Percentiles rank a stretch among this genome's conserved stretches.
Evolutionary conservation across 352 stramenopile genomes (phyloP).

Genomic region (Lagenidium sp.): DNA sequence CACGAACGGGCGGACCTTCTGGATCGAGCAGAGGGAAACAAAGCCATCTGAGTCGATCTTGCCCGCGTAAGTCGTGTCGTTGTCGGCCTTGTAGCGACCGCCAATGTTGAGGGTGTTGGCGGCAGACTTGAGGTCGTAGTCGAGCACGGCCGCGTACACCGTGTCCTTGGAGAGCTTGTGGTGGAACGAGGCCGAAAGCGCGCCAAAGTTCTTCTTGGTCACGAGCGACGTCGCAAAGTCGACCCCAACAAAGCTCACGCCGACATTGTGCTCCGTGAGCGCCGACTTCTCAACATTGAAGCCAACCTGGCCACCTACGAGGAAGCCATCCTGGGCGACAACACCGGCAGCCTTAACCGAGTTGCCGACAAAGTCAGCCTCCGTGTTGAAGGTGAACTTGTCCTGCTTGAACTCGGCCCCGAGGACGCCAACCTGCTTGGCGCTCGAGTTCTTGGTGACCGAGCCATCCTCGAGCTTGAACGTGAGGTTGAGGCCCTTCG

Average conservation of each 20-base stretch:
- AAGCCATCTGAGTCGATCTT: slow-evolving; percentile 83
- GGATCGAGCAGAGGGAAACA: slow-evolving; percentile 63
- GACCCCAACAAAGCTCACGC: slow-evolving; percentile 48
- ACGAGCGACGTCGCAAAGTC: slow-evolving; percentile 67
- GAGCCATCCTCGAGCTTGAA: slow-evolving; percentile 82
- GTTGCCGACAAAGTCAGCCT: slow-evolving; percentile 71
- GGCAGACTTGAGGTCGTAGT: slow-evolving; percentile 80
- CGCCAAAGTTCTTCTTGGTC: slow-evolving; percentile 79
- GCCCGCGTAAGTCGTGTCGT: slow-evolving; percentile 68
- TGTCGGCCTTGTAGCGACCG: slow-evolving; percentile 65
- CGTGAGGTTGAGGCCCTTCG: slow-evolving; percentile 65
- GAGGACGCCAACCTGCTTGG: slow-evolving; percentile 64
- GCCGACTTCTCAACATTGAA: slow-evolving; percentile 81
- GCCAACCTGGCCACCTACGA: slow-evolving; percentile 53
- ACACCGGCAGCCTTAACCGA: slow-evolving; percentile 44
- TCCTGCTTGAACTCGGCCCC: slow-evolving; percentile 74
- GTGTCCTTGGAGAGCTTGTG: slow-evolving; percentile 72
- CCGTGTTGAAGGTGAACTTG: slow-evolving; percentile 60
- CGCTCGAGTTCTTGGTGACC: slow-evolving; percentile 60
- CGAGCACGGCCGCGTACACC: slow-evolving; percentile 65
- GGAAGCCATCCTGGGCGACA: slow-evolving; percentile 52
- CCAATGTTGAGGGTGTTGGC: slow-evolving; percentile 73
- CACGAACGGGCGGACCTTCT: slow-evolving; percentile 69
- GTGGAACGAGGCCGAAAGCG: slow-evolving; percentile 74
- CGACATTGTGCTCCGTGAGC: slow-evolving; percentile 72